Base-by-base conservation (phyloP, 768 basidiomycete genomes). In the Phylloporus arenicola region DNA sequence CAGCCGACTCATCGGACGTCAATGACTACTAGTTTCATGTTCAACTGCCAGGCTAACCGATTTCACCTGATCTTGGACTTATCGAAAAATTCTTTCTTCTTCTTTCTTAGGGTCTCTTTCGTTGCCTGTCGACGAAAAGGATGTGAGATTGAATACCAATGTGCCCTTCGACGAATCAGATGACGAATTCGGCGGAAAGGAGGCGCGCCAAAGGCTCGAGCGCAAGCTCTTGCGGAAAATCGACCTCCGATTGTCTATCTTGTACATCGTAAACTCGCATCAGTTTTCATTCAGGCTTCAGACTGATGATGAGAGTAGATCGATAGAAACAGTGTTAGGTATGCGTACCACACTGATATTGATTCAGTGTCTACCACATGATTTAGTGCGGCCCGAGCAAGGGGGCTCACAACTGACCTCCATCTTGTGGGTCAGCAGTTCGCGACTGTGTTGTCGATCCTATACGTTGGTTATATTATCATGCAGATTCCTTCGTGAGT, bases 241-340 rank as follows among this genome's bases (percentile, higher is more conserved):
- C 41, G 81, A 84, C 57, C 51, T 75, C 33, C 71, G 80, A 24
- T 79, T 82, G 78, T 73, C 74, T 39, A 75, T 81, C 43, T 56
- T 81, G 31, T 70, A 71, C 37, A 69, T 72, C 34, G 46, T 71
- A 40, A 45, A 55, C 19, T 40, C 38, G 31, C 37, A 19, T 37
- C 31, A 0, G 2, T 19, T 50, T 45, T 29, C 25, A 19, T 19
- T 25, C 17, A 25, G 22, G 9, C 47, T 35, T 25, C 14, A 38
- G 8, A 19, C 50, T 52, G n/a, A 51, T 40, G 6, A 19, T 16
- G 12, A 17, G 33, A 2, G 12, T 40, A 84, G 77, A 76, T 88
- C 48, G 84, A 88, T 61, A 74, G 84, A 41, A 88, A 86, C 60
- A 86, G 85, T 64, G 83, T 77, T 33, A 68, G 77, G 83, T 84